Base-by-base conservation (phyloP, 352 stramenopile species). In the Phytophthora niederhauseri region DNA sequence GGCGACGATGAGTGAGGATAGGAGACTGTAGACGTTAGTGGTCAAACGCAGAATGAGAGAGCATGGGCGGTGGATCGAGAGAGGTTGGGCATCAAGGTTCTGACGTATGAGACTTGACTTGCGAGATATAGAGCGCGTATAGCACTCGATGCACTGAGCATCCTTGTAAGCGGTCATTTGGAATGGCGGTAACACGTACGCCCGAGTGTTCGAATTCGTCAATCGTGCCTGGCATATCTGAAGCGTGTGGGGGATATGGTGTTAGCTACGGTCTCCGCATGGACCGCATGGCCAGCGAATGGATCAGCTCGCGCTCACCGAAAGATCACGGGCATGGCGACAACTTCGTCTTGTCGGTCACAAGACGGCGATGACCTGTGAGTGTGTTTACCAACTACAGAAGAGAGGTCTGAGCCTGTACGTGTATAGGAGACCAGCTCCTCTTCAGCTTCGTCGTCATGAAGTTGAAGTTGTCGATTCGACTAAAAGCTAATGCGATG, bases 11-110 rank as follows among this genome's bases (percentile, higher is more conserved):
- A 49, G 20, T 15, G 34, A 4, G 22, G 54, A 5, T 15, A 15
- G 30, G 38, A 41, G 20, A 57, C 0, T 51, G 38, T 15, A 24
- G 30, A 30, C 9, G 51, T 48, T 51, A 41, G 34, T 22, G 51
- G 56, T 41, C 7, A 64, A 75, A 50, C 67, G 61, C 6, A 41
- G 61, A 75, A 50, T 71, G 61, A 36, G 20, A 19, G 14, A 57
- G 20, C 48, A 20, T 19, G 22, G 36, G 6, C 22, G 22, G 30
- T 41, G 51, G 50, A 57, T 46, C 31, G 53, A 60, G 54, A 59
- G n/a, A 59, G 53, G 30, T 30, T 22, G 36, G 26, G 14, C 7
- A 45, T 43, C 11, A 43, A 26, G 45, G 8, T 6, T n/a, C 28
- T 53, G 50, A 46, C 49, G 60, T 61, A 60, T 53, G 43, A 11